Base-by-base conservation (phyloP, 169 alveolate genomes). In the Plasmodium chabaudi region DNA sequence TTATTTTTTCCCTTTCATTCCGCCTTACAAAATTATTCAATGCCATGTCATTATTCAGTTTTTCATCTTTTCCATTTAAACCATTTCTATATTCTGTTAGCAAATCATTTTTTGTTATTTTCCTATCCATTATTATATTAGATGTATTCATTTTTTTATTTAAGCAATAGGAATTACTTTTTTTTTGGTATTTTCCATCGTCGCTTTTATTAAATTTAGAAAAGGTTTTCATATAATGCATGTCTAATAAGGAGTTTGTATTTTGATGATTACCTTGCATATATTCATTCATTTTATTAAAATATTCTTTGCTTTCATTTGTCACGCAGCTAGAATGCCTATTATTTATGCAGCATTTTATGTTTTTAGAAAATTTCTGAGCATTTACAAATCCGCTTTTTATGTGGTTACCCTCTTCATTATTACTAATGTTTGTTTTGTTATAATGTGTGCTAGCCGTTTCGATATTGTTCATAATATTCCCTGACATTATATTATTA, bases 101-200 rank as follows among this genome's bases (percentile, higher is more conserved):
- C 1, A 63, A 49, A 42, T 34, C 68, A 63, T 57, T 77, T n/a
- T 77, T 63, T 56, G 39, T 59, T 49, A 25, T 27, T 44, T 42
- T 53, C 23, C 51, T 77, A 44, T 56, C 25, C 68, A 63, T 39
- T 25, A 77, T 23, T 23, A 57, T 55, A 51, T 75, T 63, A 25
- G 70, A 47, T 13, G 42, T 17, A 42, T 69, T 75, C n/a, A 63
- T 10, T 34, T 63, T 75, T 25, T 65, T 74, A 47, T 49, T 27
- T 2, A 9, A 13, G 55, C 23, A 15, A 2, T 13, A 15, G 23
- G 51, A 19, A 4, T 1, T 64, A 42, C 39, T 47, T 10, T 23
- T 34, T 34, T 34, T 34, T 1, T 34, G 1, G 42, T 72, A 72
- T 49, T 27, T 56, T 4, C 47, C 87, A 2, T 53, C 88, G 34